Conservation (phyloP, 2,329 filamentous ascomycete species). For the Xylaria sp. region DNA sequence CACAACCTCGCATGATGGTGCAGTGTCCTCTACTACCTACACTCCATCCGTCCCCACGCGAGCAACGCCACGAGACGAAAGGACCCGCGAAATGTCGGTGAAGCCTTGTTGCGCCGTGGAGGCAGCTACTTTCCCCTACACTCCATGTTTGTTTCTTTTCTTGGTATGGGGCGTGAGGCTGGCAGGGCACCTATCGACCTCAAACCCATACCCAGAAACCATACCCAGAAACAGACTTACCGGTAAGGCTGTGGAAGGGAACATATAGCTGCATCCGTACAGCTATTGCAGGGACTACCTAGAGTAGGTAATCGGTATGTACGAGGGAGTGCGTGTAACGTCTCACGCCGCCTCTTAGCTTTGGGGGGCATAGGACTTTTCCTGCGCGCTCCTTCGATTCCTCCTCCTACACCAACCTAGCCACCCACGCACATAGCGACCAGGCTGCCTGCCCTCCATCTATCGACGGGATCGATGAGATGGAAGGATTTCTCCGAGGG, state of each 20-base stretch:
- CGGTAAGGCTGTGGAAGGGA: conserved; percentile 7
- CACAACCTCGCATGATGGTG: conserved; percentile 10
- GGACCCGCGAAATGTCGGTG: conserved; percentile 27
- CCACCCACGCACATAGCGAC: background rate
- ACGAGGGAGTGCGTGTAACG: background rate
- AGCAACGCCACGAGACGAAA: conserved; percentile 9
- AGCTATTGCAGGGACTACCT: background rate
- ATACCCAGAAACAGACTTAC: background rate
- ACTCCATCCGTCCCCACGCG: background rate
- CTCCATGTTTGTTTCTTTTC: background rate
- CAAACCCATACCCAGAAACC: background rate
- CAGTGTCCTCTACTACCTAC: background rate
- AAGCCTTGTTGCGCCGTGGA: conserved; percentile 21
- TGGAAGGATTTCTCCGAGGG: background rate
- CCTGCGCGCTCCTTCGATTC: conserved; percentile 6
- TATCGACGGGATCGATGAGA: background rate
- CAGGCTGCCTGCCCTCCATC: conserved; percentile 9
- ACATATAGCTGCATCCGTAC: background rate
- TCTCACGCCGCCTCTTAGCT: background rate
- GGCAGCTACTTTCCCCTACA: background rate
- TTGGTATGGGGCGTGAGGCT: conserved; percentile 14
- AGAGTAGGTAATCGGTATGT: no score
- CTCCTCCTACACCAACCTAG: background rate
- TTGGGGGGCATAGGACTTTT: conserved; percentile 9
- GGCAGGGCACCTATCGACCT: background rate